Conservation (phyloP, 805 yeast species). For the Huiozyma sinensis region DNA sequence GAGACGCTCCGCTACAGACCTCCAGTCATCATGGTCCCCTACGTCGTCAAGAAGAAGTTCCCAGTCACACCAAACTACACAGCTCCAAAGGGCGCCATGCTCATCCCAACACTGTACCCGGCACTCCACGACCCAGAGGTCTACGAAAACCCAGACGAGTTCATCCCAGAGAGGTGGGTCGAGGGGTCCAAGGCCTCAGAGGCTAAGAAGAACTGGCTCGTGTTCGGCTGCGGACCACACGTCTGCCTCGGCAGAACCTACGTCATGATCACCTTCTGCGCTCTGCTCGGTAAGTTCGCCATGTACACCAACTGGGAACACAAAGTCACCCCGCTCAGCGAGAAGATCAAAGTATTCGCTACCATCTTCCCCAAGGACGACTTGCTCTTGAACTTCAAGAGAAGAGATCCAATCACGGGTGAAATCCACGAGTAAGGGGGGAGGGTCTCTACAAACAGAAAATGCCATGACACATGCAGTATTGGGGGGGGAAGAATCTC, state of each 20-base stretch:
- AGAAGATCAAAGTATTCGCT: slow-evolving; percentile 91
- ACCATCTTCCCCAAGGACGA: slow-evolving; percentile 98
- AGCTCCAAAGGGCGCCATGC: slow-evolving; percentile 95
- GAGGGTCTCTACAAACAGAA: too few relatives aligned
- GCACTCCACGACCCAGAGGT: slow-evolving; percentile 96
- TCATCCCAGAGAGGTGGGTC: slow-evolving; percentile 92
- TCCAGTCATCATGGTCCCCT: slow-evolving; percentile 97
- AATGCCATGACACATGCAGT: too few relatives aligned
- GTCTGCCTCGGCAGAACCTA: slow-evolving; percentile 92
- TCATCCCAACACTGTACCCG: slow-evolving; percentile 91
- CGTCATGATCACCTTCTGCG: slow-evolving; percentile 82
- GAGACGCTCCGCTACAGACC: slow-evolving; percentile 93
- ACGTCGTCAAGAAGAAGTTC: slow-evolving; percentile 77
- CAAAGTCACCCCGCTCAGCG: slow-evolving; percentile 72
- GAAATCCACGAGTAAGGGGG: slow-evolving; percentile 15
- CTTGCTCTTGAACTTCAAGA: slow-evolving; percentile 63
- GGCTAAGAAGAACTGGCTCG: slow-evolving; percentile 87
- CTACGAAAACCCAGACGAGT: slow-evolving; percentile 87
- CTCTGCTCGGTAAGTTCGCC: slow-evolving; percentile 83
- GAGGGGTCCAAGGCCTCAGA: slow-evolving; percentile 65
- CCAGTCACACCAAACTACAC: slow-evolving; percentile 76
- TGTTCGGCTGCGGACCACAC: slow-evolving; percentile 95
- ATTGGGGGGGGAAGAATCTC: too few relatives aligned
- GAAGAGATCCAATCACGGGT: slow-evolving; percentile 43
- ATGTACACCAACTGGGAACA: slow-evolving; percentile 74